Base-by-base conservation (phyloP, 768 basidiomycete species). In the Leccinum longicurvipes region DNA sequence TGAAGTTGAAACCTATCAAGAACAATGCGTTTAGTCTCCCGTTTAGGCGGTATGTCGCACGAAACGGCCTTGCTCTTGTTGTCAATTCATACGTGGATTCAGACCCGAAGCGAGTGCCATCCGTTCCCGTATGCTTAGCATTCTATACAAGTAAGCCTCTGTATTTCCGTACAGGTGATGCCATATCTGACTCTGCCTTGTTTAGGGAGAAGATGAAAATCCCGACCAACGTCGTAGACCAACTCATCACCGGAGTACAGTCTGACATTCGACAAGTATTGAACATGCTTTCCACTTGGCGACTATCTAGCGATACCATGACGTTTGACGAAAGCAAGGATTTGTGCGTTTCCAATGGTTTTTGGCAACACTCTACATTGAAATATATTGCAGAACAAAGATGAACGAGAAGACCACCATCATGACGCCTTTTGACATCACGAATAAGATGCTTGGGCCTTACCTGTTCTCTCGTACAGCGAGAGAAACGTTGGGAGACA, bases 251-350 rank as follows among this genome's bases (percentile, higher is more conserved):
- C 2, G 91, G 96, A 5, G 81, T 93, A 2, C 91, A 97, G 63
- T 96, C 95, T 2, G 97, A 99, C 72, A 96, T 99, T 55, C 89
- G 97, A 3, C 96, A 96, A 69, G 92, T 98, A 19, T 74, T 99
- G 57, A 98, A 98, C 70, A 98, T 99, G 93, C 77, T 99, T 12
- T 96, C 97, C 5, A 98, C 96, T 0, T 98, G 93, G 91, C 93
- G 87, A 64, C 72, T 98, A n/a, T 89, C 88, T 9, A 87, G 77
- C 58, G 71, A 79, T 53, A 78, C 82, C 3, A 92, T 99, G 87
- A 80, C 86, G 61, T 98, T 92, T 68, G 95, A 98, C 60, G 85
- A 97, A 64, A 83, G 93, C 53, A 97, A 98, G 70, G 72, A 77
- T n/a, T 76, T 98, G 95, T 98, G 64, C 53, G 91, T 79, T 10